A percentile compares a stretch with the other conserved stretches of the same genome.
Evolutionary conservation across 164 flowering plant genomes (phyloP).

Genomic region (Piper betle): DNA sequence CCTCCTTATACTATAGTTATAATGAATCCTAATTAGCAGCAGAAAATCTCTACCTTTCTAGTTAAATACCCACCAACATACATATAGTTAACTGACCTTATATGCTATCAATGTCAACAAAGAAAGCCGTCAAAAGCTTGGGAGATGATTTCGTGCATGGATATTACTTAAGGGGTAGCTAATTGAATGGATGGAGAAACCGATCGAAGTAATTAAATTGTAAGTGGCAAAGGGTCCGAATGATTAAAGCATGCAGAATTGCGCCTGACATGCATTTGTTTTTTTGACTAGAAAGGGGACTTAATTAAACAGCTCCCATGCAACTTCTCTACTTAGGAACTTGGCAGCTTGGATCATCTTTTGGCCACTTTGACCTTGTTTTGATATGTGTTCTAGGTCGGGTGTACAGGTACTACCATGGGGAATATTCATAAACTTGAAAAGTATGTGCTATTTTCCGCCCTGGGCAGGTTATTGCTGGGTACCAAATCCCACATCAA

Average conservation of each 20-base stretch:
- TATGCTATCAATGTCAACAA: no score
- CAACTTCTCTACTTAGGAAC: neutral
- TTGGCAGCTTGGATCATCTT: neutral
- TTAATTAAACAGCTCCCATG: neutral
- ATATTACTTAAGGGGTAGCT: no score
- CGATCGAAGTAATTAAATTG: no score
- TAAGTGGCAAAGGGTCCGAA: neutral
- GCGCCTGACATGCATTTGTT: neutral
- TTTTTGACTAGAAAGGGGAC: constrained; percentile 3
- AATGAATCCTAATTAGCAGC: no score
- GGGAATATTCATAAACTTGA: constrained; percentile 38
- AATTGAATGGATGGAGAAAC: no score
- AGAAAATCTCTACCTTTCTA: no score
- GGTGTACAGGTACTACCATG: constrained; percentile 21
- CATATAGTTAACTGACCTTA: no score
- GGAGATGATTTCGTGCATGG: no score
- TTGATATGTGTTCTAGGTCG: constrained; percentile 1
- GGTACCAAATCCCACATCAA: neutral
- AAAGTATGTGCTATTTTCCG: constrained; percentile 28
- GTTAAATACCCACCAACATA: no score
- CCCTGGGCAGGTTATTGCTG: constrained; percentile 10
- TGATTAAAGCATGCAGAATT: neutral
- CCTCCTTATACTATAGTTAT: no score
- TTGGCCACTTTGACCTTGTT: constrained; percentile 15
- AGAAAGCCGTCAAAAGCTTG: no score